Conservation (phyloP, 208 protist genomes). For the Naegleria lovaniensis region DNA sequence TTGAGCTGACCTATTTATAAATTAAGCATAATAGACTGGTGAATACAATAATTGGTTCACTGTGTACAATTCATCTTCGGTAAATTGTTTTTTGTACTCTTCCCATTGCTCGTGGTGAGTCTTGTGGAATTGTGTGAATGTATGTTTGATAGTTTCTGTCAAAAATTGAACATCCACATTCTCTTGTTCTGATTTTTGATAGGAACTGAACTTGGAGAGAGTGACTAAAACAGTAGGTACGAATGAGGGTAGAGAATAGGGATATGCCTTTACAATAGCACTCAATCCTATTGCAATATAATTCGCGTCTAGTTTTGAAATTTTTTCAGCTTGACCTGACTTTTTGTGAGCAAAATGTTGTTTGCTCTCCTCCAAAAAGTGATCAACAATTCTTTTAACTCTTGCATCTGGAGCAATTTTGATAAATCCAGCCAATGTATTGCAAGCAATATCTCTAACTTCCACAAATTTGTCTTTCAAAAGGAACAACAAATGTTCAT, state of each 20-base stretch:
- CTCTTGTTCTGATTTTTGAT: not conserved
- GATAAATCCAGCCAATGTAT: constrained; percentile 18
- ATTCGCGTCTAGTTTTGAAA: not conserved
- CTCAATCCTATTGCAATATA: not conserved
- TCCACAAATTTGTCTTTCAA: constrained; percentile 1
- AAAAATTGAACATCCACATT: not conserved
- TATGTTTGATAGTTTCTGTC: not conserved
- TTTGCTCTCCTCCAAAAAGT: not conserved
- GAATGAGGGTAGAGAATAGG: not conserved
- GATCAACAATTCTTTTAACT: not conserved
- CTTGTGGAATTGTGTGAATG: not conserved
- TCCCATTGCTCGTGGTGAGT: constrained; percentile 9
- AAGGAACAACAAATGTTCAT: not conserved
- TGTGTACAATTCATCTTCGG: not conserved
- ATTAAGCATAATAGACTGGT: constrained; percentile 23
- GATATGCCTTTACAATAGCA: not conserved
- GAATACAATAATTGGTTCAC: not conserved
- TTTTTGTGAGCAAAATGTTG: not conserved
- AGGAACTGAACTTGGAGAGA: not conserved
- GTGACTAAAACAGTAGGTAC: not conserved
- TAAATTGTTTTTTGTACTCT: constrained; percentile 13
- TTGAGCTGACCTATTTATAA: no score
- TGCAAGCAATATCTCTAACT: not conserved
- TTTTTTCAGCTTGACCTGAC: not conserved
- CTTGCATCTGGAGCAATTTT: not conserved